phyloP scores from a whole-genome alignment of 2,329 filamentous ascomycete genomes.

The Epichloe aotearoae region DNA sequence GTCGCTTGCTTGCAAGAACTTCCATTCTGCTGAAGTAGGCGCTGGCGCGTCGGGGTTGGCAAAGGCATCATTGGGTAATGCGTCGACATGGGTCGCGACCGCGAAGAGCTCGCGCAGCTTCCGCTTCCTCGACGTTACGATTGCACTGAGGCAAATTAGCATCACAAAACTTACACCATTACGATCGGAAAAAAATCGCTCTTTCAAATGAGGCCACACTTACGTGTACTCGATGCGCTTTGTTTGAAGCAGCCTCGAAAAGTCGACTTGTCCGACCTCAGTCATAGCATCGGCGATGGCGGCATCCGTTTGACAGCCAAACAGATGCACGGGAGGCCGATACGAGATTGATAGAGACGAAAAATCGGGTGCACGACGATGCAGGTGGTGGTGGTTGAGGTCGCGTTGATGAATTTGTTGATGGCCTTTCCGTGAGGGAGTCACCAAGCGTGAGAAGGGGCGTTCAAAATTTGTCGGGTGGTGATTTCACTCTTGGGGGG shows the following conservation, averaged over 20 bases:
- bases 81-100: constrained; percentile 57
- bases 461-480: constrained; percentile 20
- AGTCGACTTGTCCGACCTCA: constrained; percentile 55
- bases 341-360: constrained; percentile 17
- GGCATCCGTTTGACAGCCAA: constrained; percentile 57
- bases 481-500: constrained; percentile 6
- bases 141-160: constrained; percentile 43
- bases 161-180: constrained; percentile 30
- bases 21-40: constrained; percentile 36
- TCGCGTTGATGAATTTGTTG: constrained; percentile 19
- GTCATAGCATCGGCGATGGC: constrained; percentile 55
- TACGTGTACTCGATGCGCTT: constrained; percentile 51
- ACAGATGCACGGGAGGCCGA: constrained; percentile 32
- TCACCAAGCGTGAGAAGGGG: constrained; percentile 15
- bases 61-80: constrained; percentile 45
- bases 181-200: constrained; percentile 36
- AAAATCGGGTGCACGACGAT: constrained; percentile 16
- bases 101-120: constrained; percentile 80
- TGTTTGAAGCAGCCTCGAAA: constrained; percentile 51
- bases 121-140: constrained; percentile 75
- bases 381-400: constrained; percentile 15
- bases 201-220: constrained; percentile 30
- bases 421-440: constrained; percentile 14
- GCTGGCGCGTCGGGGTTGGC: constrained; percentile 43
- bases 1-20: constrained; percentile 44